Evolutionary conservation across 2,329 filamentous ascomycete species (phyloP).

Genomic region (Claviceps paspali): DNA sequence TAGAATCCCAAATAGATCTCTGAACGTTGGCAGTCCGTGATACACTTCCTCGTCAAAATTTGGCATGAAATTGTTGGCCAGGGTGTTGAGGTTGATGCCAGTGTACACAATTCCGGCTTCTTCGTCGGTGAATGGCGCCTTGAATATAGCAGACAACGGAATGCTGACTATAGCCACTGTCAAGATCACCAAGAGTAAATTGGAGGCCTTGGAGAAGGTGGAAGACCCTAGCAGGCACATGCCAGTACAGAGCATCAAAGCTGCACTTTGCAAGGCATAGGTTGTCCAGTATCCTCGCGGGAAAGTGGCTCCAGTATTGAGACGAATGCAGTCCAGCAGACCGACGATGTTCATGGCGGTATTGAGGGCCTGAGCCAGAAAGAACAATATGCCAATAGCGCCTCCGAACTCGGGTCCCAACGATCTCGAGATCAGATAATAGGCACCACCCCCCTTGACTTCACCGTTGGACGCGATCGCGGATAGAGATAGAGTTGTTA

Average conservation of each 20-base stretch:
- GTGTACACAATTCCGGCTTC: slow-evolving; percentile 58
- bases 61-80: slow-evolving; percentile 61
- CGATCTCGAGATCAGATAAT: slow-evolving; percentile 76
- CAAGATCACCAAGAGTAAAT: slow-evolving; percentile 56
- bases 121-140: slow-evolving; percentile 49
- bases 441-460: slow-evolving; percentile 73
- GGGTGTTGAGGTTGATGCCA: slow-evolving; percentile 54
- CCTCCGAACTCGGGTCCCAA: slow-evolving; percentile 80
- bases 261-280: slow-evolving; percentile 60
- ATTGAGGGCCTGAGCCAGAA: slow-evolving; percentile 78
- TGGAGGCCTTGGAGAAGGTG: slow-evolving; percentile 68
- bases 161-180: slow-evolving; percentile 66
- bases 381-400: slow-evolving; percentile 77
- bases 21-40: slow-evolving; percentile 52
- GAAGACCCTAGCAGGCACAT: slow-evolving; percentile 69
- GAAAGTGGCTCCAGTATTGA: slow-evolving; percentile 56
- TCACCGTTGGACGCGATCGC: slow-evolving; percentile 84
- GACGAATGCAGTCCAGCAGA: slow-evolving; percentile 64
- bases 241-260: slow-evolving; percentile 54
- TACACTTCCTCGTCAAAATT: slow-evolving; percentile 48
- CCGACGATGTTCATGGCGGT: slow-evolving; percentile 79
- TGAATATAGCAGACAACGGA: slow-evolving; percentile 58
- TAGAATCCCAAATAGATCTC: slow-evolving; percentile 71
- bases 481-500: slow-evolving; percentile 74
- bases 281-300: slow-evolving; percentile 60